Evolutionary conservation across 805 yeast species (phyloP), one percentile per base, ranked within the genome.

Genomic region (Hanseniaspora lachancei): DNA sequence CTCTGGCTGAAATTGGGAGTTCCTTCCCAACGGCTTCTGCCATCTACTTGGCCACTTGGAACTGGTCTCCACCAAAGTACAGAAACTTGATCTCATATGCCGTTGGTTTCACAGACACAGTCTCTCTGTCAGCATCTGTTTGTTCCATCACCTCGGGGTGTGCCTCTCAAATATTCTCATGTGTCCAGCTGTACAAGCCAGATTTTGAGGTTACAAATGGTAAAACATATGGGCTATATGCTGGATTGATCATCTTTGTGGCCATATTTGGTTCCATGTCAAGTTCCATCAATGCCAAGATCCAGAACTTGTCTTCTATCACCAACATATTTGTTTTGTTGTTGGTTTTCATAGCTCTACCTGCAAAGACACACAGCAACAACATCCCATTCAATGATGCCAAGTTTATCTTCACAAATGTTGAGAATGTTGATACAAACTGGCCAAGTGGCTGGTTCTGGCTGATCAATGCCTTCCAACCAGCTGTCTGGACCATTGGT

Each of bases 401-500:
- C n/a, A 60, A 67, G 13, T 80, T 70, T 63, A 81, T 82, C 42
- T 82, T 81, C 63, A 78, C 79, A 16, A 65, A 74, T 48, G 71
- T 75, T 52, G 70, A 74, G 34, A 80, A 79, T 63, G 65, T 64
- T 49, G 70, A 79, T 21, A 69, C 79, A 32, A 74, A 72, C 32
- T 82, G 85, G 81, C 74, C 80, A 12, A 67, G 65, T 40, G 85
- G 85, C 35, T 80, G 82, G 81, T 72, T 78, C 71, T 63, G 72
- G 60, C 63, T 75, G 54, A 70, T 79, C 61, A 68, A 66, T 54
- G 71, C 77, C 13, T 77, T 80, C 74, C 75, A 79, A 77, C 80
- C 87, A 0, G 79, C 82, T 2, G 77, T 82, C 58, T 84, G 91
- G 89, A 81, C 87, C 21, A 81, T 83, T 66, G 85, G 86, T 32